Conservation (phyloP, 331 rosid genomes). For the Telfairia occidentalis region DNA sequence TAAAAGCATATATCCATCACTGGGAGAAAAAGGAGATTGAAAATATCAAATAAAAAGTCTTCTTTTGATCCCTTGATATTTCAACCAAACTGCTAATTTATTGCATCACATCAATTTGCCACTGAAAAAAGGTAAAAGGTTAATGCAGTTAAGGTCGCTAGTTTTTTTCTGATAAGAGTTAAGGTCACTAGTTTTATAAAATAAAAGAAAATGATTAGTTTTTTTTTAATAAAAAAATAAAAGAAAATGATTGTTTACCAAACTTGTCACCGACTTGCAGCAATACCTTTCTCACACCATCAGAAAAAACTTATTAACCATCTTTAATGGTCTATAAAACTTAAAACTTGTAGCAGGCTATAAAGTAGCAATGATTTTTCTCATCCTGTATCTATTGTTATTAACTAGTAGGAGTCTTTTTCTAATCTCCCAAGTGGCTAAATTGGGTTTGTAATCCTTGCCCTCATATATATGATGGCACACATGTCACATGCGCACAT, state of each 20-base stretch:
- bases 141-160: background rate
- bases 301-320: background rate
- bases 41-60: background rate
- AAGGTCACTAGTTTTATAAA: background rate
- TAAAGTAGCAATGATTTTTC: background rate
- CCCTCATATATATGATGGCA: background rate
- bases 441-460: background rate
- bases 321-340: background rate
- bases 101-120: background rate
- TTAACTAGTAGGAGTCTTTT: background rate
- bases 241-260: background rate
- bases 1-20: background rate
- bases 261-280: background rate
- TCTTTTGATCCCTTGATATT: background rate
- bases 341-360: background rate
- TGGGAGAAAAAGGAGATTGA: background rate
- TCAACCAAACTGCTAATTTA: background rate
- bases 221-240: too few relatives aligned
- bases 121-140: background rate
- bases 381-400: background rate
- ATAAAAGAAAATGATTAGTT: background rate
- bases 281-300: background rate
- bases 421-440: background rate
- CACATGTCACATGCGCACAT: background rate
- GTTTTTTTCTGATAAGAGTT: too few relatives aligned